Percentiles rank a stretch among this genome's conserved stretches.
These are phyloP conservation scores for Jimgerdemannia lactiflua DNA, from an alignment of 192 early-diverging fungal genomes.

Conservation along the genomic window DNA sequence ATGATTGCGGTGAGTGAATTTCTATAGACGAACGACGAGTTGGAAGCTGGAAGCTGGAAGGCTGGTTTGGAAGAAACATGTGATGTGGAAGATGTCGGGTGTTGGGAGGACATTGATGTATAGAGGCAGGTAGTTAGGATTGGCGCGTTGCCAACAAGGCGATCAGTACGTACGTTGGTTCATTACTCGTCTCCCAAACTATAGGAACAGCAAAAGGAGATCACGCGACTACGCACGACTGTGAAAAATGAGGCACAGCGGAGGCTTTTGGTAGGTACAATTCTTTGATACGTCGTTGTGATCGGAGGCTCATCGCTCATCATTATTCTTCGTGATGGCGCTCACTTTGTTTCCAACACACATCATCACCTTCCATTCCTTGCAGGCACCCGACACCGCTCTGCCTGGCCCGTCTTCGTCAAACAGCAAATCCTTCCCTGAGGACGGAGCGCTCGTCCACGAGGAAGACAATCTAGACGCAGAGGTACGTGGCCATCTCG, in stretches of 20 bases:
- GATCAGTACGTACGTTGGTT: not conserved
- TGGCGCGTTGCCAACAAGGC: no score
- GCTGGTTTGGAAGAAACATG: no score
- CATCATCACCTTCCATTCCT: not conserved
- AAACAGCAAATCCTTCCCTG: not conserved
- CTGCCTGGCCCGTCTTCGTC: not conserved
- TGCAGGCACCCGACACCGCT: not conserved
- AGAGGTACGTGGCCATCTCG: not conserved
- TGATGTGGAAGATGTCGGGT: no score
- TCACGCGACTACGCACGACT: not conserved
- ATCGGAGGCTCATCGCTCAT: no score
- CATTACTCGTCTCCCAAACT: not conserved
- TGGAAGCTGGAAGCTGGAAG: no score
- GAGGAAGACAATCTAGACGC: conserved; percentile 22
- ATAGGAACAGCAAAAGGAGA: not conserved
- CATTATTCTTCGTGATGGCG: no score
- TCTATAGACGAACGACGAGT: not conserved
- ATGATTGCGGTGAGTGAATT: conserved; percentile 23
- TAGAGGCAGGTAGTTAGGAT: no score
- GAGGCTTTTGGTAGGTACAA: not conserved
- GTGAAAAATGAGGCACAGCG: not conserved
- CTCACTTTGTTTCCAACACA: no score
- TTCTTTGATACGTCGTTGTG: no score
- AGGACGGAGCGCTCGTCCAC: not conserved
- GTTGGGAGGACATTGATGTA: no score